Percentiles rank a stretch among this genome's conserved stretches.
Conservation (phyloP, 805 yeast species). For the Wickerhamomyces hampshirensis region DNA sequence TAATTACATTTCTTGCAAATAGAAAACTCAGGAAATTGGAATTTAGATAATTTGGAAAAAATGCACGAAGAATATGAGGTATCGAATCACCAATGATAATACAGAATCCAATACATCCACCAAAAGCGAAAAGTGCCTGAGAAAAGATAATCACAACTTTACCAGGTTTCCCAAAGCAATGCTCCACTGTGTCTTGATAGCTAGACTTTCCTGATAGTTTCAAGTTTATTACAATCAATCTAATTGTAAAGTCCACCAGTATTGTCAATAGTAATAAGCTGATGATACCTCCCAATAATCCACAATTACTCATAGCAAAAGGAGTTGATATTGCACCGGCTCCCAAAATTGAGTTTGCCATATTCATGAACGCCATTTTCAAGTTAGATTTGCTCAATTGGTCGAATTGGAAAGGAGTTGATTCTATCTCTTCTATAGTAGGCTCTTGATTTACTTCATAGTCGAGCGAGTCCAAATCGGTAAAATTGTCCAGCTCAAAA, state of each 20-base stretch:
- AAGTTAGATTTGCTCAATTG: constrained; percentile 39
- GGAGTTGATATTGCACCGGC: constrained; percentile 97
- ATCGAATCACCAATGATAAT: constrained; percentile 93
- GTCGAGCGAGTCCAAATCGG: constrained; percentile 22
- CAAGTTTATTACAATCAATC: constrained; percentile 78
- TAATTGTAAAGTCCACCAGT: constrained; percentile 83
- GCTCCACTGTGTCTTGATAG: constrained; percentile 80
- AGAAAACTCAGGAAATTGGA: constrained; percentile 44
- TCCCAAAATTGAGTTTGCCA: constrained; percentile 93
- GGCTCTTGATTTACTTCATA: constrained; percentile 10
- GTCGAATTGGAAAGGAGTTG: constrained; percentile 7
- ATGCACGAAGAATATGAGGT: constrained; percentile 76
- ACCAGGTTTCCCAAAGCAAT: constrained; percentile 75
- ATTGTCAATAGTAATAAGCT: constrained; percentile 56
- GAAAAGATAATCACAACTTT: constrained; percentile 61
- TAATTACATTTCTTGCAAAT: constrained; percentile 65
- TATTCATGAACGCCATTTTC: constrained; percentile 91
- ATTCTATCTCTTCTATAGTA: neutral
- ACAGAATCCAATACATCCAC: constrained; percentile 91
- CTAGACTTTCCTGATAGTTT: constrained; percentile 70
- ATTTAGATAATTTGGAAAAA: constrained; percentile 42
- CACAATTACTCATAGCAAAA: constrained; percentile 77
- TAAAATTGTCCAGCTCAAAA: constrained; percentile 19
- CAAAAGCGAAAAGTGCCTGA: constrained; percentile 87
- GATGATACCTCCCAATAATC: constrained; percentile 68